Base-by-base conservation (phyloP, 306 rosid genomes). In the Rosa chinensis region DNA sequence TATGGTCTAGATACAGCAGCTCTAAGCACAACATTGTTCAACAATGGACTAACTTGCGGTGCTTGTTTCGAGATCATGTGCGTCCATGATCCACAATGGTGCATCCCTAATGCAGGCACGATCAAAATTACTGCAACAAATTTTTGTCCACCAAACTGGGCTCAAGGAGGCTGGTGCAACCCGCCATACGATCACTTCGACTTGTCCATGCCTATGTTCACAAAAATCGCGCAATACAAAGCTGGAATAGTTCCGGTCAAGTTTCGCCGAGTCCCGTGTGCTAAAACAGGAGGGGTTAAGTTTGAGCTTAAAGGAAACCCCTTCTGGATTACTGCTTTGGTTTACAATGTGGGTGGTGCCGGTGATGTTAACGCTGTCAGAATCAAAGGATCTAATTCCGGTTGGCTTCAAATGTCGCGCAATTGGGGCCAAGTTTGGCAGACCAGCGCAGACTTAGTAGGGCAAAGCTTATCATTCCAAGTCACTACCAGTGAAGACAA, bases 71-170 rank as follows among this genome's bases (percentile, higher is more conserved):
- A 88, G 79, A 85, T 92, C 4, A 84, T 84, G 66, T 92, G 97
- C 70, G 87, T 21, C 4, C 28, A 84, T 69, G 90, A 32, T 48
- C 90, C 83, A 25, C 88, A 90, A 5, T 92, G 91, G 97, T 92
- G 94, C 62, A 86, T 84, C 5, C 66, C 66, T 25, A 79, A 50
- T 77, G 89, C 88, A 12, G 83, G 84, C 80, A 78, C 66, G 69
- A 87, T 90, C 49, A 87, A 85, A 68, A 80, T 92, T 47, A 92
- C 97, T 44, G 89, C 94, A 25, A 92, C 97, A 32, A 92, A 92
- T 76, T 87, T 85, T 75, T 90, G 97, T 73, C 97, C 97, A 5
- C 93, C 94, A 72, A 89, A 52, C 58, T 2, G 37, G 37, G 37
- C 55, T 13, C 3, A 4, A 4, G 55, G 55, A 18, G 58, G 58